Conservation (phyloP, 495 filamentous ascomycete species). For the Hypoxylon fuscum region DNA sequence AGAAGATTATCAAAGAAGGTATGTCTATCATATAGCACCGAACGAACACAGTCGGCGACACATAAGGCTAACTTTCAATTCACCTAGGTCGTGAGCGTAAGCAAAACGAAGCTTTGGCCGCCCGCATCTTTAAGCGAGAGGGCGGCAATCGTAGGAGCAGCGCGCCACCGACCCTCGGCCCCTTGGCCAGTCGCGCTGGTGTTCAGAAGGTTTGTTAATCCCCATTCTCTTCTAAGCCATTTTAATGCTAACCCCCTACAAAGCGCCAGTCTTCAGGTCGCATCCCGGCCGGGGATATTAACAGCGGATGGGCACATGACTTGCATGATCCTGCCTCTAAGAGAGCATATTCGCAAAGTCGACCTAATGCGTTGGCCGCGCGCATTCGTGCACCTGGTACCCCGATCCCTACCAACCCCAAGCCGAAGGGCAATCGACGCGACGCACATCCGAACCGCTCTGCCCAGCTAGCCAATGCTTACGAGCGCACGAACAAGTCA, state of each 20-base stretch:
- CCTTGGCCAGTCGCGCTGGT: constrained; percentile 79
- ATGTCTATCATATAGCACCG: too few species aligned
- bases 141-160: constrained; percentile 61
- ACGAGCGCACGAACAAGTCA: constrained; percentile 40
- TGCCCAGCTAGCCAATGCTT: constrained; percentile 29
- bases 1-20: constrained; percentile 73
- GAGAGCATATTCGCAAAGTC: too few species aligned
- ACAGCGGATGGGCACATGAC: constrained; percentile 68
- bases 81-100: constrained; percentile 71
- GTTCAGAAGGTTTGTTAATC: constrained; percentile 68
- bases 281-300: constrained; percentile 53
- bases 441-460: constrained; percentile 43
- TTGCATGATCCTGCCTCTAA: too few species aligned
- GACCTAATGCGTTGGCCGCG: constrained; percentile 53
- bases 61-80: constrained; percentile 31
- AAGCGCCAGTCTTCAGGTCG: constrained; percentile 51
- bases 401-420: constrained; percentile 33
- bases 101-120: constrained; percentile 75
- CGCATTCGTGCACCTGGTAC: constrained; percentile 54
- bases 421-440: constrained; percentile 24
- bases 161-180: constrained; percentile 62
- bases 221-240: constrained; percentile 13
- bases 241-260: constrained; percentile 14
- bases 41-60: too few species aligned
- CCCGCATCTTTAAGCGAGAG: constrained; percentile 73